These are phyloP conservation scores for Angomonas ambiguus DNA, from an alignment of 208 protist genomes.

Conservation along the genomic window DNA sequence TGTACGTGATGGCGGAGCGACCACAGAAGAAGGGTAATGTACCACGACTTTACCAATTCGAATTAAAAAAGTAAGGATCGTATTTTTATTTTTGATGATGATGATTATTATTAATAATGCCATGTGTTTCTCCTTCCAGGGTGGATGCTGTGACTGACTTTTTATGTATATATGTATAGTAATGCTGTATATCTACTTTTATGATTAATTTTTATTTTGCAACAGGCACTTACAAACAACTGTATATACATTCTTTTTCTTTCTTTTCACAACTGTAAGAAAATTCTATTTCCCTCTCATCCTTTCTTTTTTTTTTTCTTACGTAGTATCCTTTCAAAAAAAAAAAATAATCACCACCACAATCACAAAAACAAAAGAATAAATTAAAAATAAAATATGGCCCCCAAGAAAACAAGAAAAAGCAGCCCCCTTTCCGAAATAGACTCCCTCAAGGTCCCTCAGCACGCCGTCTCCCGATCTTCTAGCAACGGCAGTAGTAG, in stretches of 20 bases:
- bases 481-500: not conserved
- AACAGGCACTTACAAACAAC: too few species aligned
- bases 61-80: conserved; percentile 7
- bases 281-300: not conserved
- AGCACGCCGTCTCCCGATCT: too few species aligned
- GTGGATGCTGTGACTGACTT: too few species aligned
- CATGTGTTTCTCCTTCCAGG: too few species aligned
- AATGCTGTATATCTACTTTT: too few species aligned
- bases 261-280: too few species aligned
- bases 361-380: not conserved
- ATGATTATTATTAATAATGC: too few species aligned
- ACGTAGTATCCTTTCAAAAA: not conserved
- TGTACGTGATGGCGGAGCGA: not conserved
- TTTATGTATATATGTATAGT: too few species aligned
- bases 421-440: not conserved
- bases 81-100: too few species aligned
- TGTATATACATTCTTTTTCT: not conserved
- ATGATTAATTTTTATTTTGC: too few species aligned
- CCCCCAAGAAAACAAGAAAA: conserved; percentile 11
- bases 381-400: conserved; percentile 4
- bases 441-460: too few species aligned
- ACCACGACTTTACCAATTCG: not conserved
- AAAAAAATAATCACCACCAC: not conserved
- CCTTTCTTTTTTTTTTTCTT: not conserved
- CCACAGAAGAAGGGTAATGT: not conserved